A percentile compares a stretch with the other conserved stretches of the same genome.
phyloP scores from a whole-genome alignment of 768 basidiomycete genomes.

The Rhodosporidiobolus odoratus region DNA sequence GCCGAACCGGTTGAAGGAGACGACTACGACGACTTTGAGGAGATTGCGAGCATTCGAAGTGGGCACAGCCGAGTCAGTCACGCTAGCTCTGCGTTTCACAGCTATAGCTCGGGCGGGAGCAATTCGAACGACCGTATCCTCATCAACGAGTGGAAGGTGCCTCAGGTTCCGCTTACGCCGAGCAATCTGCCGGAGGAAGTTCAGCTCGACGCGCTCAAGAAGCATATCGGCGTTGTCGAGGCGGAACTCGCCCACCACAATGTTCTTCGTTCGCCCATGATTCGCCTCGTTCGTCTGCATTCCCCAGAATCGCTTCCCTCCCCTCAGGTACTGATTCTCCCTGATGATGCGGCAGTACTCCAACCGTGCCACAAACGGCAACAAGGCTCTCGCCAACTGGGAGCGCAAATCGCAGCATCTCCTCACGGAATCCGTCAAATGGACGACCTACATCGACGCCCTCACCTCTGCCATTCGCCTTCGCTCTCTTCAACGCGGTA shows the following conservation, averaged over 20 bases:
- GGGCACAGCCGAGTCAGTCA: conserved; percentile 63
- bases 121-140: conserved; percentile 58
- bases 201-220: conserved; percentile 80
- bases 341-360: conserved; percentile 59
- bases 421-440: conserved; percentile 88
- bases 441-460: conserved; percentile 88
- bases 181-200: conserved; percentile 87
- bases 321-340: neutral
- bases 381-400: conserved; percentile 80
- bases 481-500: conserved; percentile 80
- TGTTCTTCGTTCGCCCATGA: conserved; percentile 75
- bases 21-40: conserved; percentile 46
- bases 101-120: conserved; percentile 21
- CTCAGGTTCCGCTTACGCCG: conserved; percentile 71
- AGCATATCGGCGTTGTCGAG: conserved; percentile 69
- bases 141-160: conserved; percentile 92
- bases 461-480: conserved; percentile 75
- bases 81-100: conserved; percentile 60
- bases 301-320: neutral
- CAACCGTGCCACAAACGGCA: conserved; percentile 64
- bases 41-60: conserved; percentile 38
- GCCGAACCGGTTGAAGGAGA: conserved; percentile 46
- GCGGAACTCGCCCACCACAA: conserved; percentile 77
- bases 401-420: conserved; percentile 84
- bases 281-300: conserved; percentile 57